Base-by-base conservation (phyloP, 2,329 filamentous ascomycete species). In the Zymoseptoria tritici region DNA sequence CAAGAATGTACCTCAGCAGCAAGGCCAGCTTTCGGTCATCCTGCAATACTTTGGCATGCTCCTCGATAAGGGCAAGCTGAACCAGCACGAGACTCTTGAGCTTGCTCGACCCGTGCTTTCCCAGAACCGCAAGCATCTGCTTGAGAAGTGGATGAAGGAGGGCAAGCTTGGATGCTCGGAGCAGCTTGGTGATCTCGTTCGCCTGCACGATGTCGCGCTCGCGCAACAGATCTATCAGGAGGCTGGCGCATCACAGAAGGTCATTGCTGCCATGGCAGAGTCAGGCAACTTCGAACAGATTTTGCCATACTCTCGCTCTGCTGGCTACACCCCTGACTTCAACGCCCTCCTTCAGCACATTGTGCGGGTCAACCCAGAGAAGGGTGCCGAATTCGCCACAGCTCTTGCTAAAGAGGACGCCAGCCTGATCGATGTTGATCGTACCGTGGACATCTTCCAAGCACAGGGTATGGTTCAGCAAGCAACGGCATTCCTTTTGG, bases 21-120 rank as follows among this genome's bases (percentile, higher is more conserved):
- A 87, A 36, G 90, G 91, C 52, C 89, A 95, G 74, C 90, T 99
- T 78, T 96, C 94, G 1, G 87, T 91, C 68, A 96, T 97, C 61
- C 82, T 99, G 57, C 94, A 97, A 74, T 99, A 99, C 78, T 99
- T 99, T 68, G 94, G 94, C 63, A 91, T 97, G 84, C 82, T 99
- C 51, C 83, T 99, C 36, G 95, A 99, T 74, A 97, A 99, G 83
- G 93, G 94, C 60, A 84, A 85, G 26, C 80, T 99, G 52, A 99
- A 99, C 78, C 86, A 88, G 73, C 89, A 96, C 66, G 94, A 99
- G 77, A 96, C 92, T 53, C 80, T 99, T 49, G 94, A 99, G 79
- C 82, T 99, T 62, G 92, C 94, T 9, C 86, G 91, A 66, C 94
- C 94, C 20, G 94, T 99, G 20, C 83, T 99, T 60, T 86, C 89